Evolutionary conservation across 2,329 filamentous ascomycete genomes (phyloP).

Genomic region (Trichoderma lentiforme): DNA sequence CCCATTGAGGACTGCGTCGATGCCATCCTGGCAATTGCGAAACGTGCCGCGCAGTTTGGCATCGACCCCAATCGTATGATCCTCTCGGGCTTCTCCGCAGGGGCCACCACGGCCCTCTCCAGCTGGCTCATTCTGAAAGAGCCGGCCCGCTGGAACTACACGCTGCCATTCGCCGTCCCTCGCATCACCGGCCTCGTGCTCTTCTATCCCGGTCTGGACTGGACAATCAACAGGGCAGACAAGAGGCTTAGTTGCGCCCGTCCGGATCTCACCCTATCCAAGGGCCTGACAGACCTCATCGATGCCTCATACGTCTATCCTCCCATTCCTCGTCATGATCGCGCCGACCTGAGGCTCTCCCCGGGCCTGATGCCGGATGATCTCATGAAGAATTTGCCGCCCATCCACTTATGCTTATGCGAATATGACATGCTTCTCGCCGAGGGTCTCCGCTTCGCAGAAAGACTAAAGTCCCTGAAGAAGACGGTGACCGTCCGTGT

Average conservation of each 20-base stretch:
- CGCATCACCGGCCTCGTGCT: conserved; percentile 51
- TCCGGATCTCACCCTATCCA: conserved; percentile 57
- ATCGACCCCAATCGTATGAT: conserved; percentile 56
- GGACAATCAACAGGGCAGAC: conserved; percentile 53
- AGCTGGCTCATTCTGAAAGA: conserved; percentile 46
- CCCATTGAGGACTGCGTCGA: conserved; percentile 65
- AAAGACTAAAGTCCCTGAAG: conserved; percentile 45
- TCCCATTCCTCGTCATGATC: conserved; percentile 41
- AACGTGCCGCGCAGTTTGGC: conserved; percentile 53
- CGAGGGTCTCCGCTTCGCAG: conserved; percentile 59
- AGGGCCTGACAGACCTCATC: conserved; percentile 58
- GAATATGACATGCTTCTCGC: conserved; percentile 63
- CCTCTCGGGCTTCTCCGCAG: conserved; percentile 63
- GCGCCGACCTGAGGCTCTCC: conserved; percentile 54
- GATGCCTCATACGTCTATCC: conserved; percentile 61
- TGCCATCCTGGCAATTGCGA: conserved; percentile 58
- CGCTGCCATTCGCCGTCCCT: conserved; percentile 39
- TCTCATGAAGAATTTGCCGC: conserved; percentile 49
- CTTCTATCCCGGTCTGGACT: conserved; percentile 63
- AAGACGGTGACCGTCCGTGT: conserved; percentile 40
- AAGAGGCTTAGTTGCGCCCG: conserved; percentile 52
- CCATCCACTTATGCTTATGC: conserved; percentile 58
- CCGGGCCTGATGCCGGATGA: conserved; percentile 55
- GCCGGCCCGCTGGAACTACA: conserved; percentile 40
- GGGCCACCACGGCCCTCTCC: conserved; percentile 54